phyloP scores from a whole-genome alignment of 345 rosid species.

The Kernera saxatilis region DNA sequence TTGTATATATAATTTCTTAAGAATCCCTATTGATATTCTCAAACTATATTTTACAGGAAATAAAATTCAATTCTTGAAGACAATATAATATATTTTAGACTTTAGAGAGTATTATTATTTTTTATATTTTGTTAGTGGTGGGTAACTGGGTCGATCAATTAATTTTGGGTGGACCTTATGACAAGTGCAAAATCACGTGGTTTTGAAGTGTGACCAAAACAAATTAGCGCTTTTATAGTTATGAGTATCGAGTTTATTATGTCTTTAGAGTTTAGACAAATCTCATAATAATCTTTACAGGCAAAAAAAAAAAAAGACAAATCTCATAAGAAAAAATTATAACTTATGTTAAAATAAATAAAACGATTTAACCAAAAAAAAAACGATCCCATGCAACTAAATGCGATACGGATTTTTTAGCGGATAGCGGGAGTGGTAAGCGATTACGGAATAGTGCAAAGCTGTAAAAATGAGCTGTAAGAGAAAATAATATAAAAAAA shows the following conservation, averaged over 20 bases:
- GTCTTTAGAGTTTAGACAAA: neutral
- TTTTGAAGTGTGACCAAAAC: slow-evolving; percentile 29
- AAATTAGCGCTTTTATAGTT: slow-evolving; percentile 26
- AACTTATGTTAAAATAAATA: neutral
- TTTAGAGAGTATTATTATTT: neutral
- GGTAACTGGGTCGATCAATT: neutral
- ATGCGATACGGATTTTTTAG: neutral
- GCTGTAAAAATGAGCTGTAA: too few species aligned
- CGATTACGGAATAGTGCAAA: too few species aligned
- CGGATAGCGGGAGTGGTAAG: too few species aligned
- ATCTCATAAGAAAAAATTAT: neutral
- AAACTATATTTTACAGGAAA: neutral
- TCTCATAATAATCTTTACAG: neutral
- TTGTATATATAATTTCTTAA: too few species aligned
- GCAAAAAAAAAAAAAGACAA: too few species aligned
- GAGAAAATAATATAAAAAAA: too few species aligned
- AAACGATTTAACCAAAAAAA: too few species aligned
- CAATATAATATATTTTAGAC: neutral
- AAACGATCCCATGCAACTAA: slow-evolving; percentile 19
- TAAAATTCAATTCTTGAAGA: neutral
- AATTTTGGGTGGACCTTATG: slow-evolving; percentile 14
- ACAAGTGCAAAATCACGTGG: slow-evolving; percentile 35
- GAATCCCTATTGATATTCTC: too few species aligned
- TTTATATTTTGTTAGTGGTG: neutral
- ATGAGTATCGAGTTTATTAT: neutral